These are phyloP conservation scores for Talaromyces sp. DNA, from an alignment of 2,329 filamentous ascomycete genomes.

Conservation along the genomic window DNA sequence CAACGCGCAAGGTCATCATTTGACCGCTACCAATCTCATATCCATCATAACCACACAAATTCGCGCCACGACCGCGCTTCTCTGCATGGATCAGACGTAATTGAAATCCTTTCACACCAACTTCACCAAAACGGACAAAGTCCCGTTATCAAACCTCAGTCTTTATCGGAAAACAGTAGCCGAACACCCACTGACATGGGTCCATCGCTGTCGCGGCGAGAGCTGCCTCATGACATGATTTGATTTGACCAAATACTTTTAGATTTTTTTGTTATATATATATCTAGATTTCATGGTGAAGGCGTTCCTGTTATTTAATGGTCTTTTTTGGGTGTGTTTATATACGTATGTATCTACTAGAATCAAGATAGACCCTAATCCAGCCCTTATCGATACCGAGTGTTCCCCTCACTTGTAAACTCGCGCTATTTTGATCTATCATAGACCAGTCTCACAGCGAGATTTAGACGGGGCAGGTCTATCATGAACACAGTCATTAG, in stretches of 20 bases:
- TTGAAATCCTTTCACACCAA: slow-evolving; percentile 17
- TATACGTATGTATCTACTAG: neutral
- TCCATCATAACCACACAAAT: neutral
- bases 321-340: neutral
- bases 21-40: neutral
- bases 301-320: neutral
- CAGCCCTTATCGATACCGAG: neutral
- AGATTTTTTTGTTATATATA: neutral
- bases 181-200: neutral
- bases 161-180: neutral
- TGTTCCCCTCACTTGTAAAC: neutral
- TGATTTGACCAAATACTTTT: neutral
- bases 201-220: neutral
- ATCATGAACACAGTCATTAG: neutral
- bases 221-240: slow-evolving; percentile 8
- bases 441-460: neutral
- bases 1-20: neutral
- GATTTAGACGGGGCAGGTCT: slow-evolving; percentile 21
- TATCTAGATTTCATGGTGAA: neutral
- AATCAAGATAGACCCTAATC: neutral
- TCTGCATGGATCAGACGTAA: slow-evolving; percentile 11
- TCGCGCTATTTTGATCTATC: neutral
- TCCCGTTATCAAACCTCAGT: neutral
- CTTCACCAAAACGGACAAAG: slow-evolving; percentile 12
- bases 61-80: neutral